These are phyloP conservation scores for Magnaporthiopsis poae DNA, from an alignment of 2,329 filamentous ascomycete species.

Conservation along the genomic window DNA sequence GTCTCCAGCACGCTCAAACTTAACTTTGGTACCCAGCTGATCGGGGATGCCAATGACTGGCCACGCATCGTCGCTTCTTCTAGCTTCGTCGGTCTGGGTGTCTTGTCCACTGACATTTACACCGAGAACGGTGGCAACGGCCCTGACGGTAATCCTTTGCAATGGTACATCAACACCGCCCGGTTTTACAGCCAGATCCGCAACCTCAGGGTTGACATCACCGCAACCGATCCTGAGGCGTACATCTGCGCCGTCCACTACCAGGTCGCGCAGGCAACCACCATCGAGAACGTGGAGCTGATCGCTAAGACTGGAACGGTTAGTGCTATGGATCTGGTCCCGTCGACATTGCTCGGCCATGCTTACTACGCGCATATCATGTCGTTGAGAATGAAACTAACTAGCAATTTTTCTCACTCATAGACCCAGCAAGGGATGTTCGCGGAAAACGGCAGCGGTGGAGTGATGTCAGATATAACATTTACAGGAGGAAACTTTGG, in stretches of 20 bases:
- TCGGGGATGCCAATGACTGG: constrained; percentile 6
- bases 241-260: constrained; percentile 16
- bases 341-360: too few species aligned
- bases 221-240: too few species aligned
- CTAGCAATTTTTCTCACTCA: too few species aligned
- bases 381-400: too few species aligned
- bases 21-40: constrained; percentile 8
- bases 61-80: neutral
- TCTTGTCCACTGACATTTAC: constrained; percentile 8
- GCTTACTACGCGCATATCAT: too few species aligned
- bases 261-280: constrained; percentile 14
- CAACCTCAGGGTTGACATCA: constrained; percentile 36
- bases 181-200: constrained; percentile 45
- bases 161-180: constrained; percentile 26
- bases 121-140: neutral
- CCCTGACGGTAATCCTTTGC: neutral
- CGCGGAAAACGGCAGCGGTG: constrained; percentile 46
- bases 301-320: constrained; percentile 36
- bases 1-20: constrained; percentile 6
- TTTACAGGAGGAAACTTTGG: constrained; percentile 52
- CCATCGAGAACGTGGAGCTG: constrained; percentile 51
- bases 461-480: constrained; percentile 47
- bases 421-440: neutral
- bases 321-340: too few species aligned
- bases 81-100: constrained; percentile 10